Conservation (phyloP, 176 grass and related monocot species). For the Chloris gayana region DNA sequence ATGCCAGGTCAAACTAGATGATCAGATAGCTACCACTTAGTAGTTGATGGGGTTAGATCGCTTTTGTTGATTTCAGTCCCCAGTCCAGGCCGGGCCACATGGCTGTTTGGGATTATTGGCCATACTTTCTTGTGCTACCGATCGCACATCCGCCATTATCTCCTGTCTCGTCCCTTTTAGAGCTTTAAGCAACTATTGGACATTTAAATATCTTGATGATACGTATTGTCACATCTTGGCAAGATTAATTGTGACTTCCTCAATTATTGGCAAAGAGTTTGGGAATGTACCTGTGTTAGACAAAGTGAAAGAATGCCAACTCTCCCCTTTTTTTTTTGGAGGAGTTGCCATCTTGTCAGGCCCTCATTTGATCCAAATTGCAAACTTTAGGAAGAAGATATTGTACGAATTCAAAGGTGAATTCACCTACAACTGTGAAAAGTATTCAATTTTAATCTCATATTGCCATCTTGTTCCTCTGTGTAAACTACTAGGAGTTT, state of each 20-base stretch:
- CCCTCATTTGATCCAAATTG: neutral
- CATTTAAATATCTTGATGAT: neutral
- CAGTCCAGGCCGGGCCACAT: neutral
- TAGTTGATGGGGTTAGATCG: slow-evolving; percentile 1
- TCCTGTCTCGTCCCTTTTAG: neutral
- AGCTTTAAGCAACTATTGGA: neutral
- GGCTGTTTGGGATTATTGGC: too few relatives aligned
- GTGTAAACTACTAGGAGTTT: too few relatives aligned
- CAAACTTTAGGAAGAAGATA: neutral
- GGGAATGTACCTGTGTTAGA: neutral
- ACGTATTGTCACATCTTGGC: neutral
- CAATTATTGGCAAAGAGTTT: neutral
- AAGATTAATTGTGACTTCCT: neutral
- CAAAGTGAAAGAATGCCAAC: neutral
- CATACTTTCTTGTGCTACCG: too few relatives aligned
- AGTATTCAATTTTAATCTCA: too few relatives aligned
- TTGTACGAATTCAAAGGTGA: too few relatives aligned
- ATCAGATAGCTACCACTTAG: neutral
- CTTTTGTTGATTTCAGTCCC: neutral
- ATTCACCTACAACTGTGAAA: too few relatives aligned
- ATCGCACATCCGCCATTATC: neutral
- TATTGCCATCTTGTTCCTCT: too few relatives aligned
- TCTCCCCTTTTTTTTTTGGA: too few relatives aligned
- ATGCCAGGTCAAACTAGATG: slow-evolving; percentile 13
- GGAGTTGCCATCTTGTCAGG: neutral